Conservation (phyloP, 371 early-diverging fungal genomes). For the Apophysomyces variabilis region DNA sequence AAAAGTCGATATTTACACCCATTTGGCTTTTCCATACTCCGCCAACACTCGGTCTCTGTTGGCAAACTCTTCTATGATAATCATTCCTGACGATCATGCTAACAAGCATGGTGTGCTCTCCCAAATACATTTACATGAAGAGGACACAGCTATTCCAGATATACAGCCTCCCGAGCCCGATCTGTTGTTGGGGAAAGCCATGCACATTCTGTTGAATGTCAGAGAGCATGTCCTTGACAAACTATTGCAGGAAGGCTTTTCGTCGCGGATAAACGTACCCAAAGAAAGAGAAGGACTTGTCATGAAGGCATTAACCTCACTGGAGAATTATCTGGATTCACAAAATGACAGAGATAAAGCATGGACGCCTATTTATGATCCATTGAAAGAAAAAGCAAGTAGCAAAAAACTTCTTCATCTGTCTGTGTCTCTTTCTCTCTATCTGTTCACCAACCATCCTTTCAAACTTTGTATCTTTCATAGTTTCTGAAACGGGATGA, state of each 20-base stretch:
- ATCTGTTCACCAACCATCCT: not conserved
- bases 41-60: too few relatives aligned
- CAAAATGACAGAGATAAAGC: not conserved
- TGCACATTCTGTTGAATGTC: not conserved
- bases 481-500: not conserved
- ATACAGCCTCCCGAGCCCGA: not conserved
- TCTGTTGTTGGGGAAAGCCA: not conserved
- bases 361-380: not conserved
- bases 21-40: too few relatives aligned
- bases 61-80: not conserved
- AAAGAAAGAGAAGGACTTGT: not conserved
- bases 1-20: too few relatives aligned
- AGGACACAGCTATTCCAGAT: not conserved
- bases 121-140: not conserved
- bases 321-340: not conserved
- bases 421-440: not conserved
- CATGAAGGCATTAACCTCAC: not conserved
- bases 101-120: not conserved
- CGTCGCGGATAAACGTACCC: not conserved
- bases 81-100: not conserved
- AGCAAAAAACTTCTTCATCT: too few relatives aligned
- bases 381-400: conserved; percentile 2
- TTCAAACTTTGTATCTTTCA: too few relatives aligned
- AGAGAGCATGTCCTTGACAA: conserved; percentile 7
- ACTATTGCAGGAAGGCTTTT: not conserved